phyloP scores from a whole-genome alignment of 208 protist species.

The Trypanosoma melophagium region DNA sequence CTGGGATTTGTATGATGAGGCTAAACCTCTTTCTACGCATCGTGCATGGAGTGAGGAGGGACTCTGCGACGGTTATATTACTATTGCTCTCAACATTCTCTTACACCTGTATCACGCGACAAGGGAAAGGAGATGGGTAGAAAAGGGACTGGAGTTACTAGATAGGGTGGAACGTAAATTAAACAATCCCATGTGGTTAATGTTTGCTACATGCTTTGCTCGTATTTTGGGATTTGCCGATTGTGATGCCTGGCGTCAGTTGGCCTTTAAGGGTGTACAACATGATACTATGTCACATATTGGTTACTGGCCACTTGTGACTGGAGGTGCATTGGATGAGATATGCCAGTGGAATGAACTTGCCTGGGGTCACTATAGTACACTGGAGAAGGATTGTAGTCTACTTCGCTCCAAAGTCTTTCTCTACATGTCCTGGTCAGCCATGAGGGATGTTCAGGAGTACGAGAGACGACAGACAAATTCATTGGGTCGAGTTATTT shows the following conservation, averaged over 20 bases:
- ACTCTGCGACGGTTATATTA: slow-evolving; percentile 81
- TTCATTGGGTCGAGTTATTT: slow-evolving; percentile 58
- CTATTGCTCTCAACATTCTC: slow-evolving; percentile 63
- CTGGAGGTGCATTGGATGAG: slow-evolving; percentile 57
- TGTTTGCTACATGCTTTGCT: slow-evolving; percentile 69
- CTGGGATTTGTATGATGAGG: slow-evolving; percentile 40
- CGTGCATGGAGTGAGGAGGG: slow-evolving; percentile 87
- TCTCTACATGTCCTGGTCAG: slow-evolving; percentile 75
- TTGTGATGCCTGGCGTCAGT: slow-evolving; percentile 56
- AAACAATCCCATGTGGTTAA: slow-evolving; percentile 86
- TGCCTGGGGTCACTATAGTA: slow-evolving; percentile 57
- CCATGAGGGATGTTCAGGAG: slow-evolving; percentile 73
- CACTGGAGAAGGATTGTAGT: slow-evolving; percentile 64
- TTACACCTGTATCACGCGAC: slow-evolving; percentile 59
- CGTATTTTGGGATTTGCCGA: slow-evolving; percentile 65
- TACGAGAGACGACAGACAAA: slow-evolving; percentile 64
- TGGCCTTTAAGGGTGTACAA: slow-evolving; percentile 85
- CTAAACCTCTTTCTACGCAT: slow-evolving; percentile 46
- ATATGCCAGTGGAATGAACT: slow-evolving; percentile 50
- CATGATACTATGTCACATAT: slow-evolving; percentile 88
- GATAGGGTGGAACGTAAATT: slow-evolving; percentile 52
- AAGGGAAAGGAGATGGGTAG: slow-evolving; percentile 38
- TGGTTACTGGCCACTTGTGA: slow-evolving; percentile 78
- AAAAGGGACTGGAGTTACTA: slow-evolving; percentile 52
- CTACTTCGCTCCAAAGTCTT: slow-evolving; percentile 82